These are phyloP conservation scores for Kwoniella sp. DNA, from an alignment of 768 basidiomycete species.

Conservation along the genomic window DNA sequence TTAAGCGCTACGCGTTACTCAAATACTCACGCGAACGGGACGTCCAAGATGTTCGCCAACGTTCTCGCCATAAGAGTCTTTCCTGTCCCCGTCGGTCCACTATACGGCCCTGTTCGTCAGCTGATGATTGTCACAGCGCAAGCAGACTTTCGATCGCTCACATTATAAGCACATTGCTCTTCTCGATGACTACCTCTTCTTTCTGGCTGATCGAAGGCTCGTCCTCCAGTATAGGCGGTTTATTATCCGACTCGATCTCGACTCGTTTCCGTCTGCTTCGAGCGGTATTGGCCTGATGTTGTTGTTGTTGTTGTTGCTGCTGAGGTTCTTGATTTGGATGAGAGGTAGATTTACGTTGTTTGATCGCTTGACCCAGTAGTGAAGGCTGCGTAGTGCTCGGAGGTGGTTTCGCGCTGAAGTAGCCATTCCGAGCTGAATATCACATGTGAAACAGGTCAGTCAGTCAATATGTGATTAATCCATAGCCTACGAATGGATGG, in stretches of 20 bases:
- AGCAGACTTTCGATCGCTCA: conserved; percentile 60
- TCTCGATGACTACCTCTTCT: conserved; percentile 66
- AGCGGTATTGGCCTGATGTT: background rate
- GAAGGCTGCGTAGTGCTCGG: conserved; percentile 11
- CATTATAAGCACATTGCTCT: conserved; percentile 94
- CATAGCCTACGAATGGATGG: background rate
- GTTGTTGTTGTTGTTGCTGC: background rate
- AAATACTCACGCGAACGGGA: conserved; percentile 73
- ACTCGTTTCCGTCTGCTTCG: conserved; percentile 6
- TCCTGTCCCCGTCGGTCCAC: conserved; percentile 61
- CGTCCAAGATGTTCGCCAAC: conserved; percentile 84
- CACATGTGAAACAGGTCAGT: too few species aligned
- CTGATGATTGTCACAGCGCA: too few species aligned
- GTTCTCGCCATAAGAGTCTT: conserved; percentile 91
- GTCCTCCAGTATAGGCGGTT: conserved; percentile 13
- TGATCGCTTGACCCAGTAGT: conserved; percentile 26
- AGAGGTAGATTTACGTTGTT: conserved; percentile 16
- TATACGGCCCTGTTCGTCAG: conserved; percentile 19
- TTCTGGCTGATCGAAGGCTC: conserved; percentile 19
- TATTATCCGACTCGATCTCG: conserved; percentile 16
- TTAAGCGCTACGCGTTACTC: background rate
- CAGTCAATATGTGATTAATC: too few species aligned
- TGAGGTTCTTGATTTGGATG: background rate
- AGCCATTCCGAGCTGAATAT: conserved; percentile 40
- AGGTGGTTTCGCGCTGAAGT: conserved; percentile 36